Conservation (phyloP, 495 filamentous ascomycete genomes). For the Aspergillus mulundensis region DNA sequence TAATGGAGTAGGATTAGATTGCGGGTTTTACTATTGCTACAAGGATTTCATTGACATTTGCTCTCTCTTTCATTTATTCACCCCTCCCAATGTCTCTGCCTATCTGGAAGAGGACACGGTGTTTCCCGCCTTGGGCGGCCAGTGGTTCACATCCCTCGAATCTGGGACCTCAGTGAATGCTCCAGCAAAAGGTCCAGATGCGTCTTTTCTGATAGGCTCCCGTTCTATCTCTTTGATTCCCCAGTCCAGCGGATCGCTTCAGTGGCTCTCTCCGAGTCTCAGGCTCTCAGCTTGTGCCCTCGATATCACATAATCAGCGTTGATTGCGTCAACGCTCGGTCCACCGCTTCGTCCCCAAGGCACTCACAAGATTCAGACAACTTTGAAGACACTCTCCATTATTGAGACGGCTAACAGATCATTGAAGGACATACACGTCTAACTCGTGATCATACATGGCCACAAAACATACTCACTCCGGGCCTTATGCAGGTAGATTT, state of each 20-base stretch:
- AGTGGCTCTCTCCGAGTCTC: constrained; percentile 10
- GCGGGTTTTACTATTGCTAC: background rate
- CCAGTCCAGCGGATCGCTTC: constrained; percentile 20
- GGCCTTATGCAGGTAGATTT: background rate
- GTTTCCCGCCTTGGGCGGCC: constrained; percentile 26
- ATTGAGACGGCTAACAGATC: background rate
- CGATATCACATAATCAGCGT: background rate
- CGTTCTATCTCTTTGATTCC: constrained; percentile 10
- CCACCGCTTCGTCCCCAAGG: background rate
- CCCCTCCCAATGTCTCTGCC: constrained; percentile 14
- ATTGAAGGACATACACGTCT: background rate
- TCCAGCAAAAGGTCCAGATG: constrained; percentile 14
- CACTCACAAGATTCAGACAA: background rate
- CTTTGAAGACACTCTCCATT: background rate
- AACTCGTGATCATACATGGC: background rate
- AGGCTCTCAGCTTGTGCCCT: constrained; percentile 5
- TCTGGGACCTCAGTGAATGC: constrained; percentile 4
- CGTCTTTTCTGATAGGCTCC: constrained; percentile 22
- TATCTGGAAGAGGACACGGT: constrained; percentile 41
- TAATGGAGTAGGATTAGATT: background rate
- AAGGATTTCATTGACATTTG: background rate
- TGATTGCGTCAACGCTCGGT: constrained; percentile 7
- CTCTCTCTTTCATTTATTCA: constrained; percentile 1
- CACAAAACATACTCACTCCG: background rate
- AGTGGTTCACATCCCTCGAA: constrained; percentile 4